phyloP scores from a whole-genome alignment of 805 yeast genomes.

The Tetrapisispora pingtungensis region DNA sequence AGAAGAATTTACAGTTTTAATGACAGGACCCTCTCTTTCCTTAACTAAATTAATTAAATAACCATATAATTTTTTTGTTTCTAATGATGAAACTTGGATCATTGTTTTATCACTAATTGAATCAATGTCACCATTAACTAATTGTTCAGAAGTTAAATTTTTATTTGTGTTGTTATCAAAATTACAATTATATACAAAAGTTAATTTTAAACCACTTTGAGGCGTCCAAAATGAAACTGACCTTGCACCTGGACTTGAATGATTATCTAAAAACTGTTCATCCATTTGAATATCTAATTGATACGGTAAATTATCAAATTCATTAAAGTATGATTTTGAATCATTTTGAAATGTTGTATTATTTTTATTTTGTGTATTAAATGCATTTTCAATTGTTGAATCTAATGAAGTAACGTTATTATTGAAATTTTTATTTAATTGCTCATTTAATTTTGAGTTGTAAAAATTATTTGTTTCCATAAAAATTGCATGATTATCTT shows the following conservation, averaged over 20 bases:
- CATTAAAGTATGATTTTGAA: background rate
- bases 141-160: constrained; percentile 17
- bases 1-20: constrained; percentile 65
- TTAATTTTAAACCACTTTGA: constrained; percentile 25
- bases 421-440: background rate
- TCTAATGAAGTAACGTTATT: background rate
- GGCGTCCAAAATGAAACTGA: constrained; percentile 48
- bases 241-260: constrained; percentile 57
- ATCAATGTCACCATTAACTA: constrained; percentile 38
- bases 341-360: no score
- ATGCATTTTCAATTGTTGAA: background rate
- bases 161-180: constrained; percentile 25
- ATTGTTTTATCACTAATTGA: constrained; percentile 72
- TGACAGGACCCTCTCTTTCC: constrained; percentile 81
- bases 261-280: constrained; percentile 62
- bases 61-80: constrained; percentile 70
- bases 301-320: constrained; percentile 23
- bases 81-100: constrained; percentile 62
- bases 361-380: background rate
- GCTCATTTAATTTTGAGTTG: background rate
- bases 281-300: constrained; percentile 71
- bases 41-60: constrained; percentile 61
- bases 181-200: constrained; percentile 69
- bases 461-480: constrained; percentile 52
- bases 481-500: constrained; percentile 78